Evolutionary conservation across 2,329 filamentous ascomycete genomes (phyloP).

Genomic region (Davidsoniella neocaledoniae): DNA sequence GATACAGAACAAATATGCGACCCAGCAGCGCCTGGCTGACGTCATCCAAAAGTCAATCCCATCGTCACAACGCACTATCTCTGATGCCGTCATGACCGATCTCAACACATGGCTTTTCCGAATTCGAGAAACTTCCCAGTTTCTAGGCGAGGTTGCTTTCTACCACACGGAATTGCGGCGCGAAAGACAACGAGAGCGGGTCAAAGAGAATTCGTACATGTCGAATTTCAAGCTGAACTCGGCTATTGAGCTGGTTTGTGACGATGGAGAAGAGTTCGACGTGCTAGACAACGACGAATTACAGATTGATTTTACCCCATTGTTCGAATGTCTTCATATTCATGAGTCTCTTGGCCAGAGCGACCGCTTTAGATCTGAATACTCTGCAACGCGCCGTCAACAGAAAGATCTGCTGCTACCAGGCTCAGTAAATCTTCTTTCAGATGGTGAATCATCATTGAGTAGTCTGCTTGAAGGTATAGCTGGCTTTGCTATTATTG

Average conservation of each 20-base stretch:
- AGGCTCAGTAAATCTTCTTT: constrained; percentile 53
- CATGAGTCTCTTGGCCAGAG: constrained; percentile 86
- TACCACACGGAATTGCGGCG: constrained; percentile 86
- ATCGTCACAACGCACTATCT: constrained; percentile 78
- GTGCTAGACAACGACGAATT: constrained; percentile 90
- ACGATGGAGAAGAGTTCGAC: constrained; percentile 91
- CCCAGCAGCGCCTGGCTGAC: constrained; percentile 85
- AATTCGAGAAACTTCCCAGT: constrained; percentile 90
- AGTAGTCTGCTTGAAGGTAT: constrained; percentile 87
- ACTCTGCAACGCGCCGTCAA: constrained; percentile 73
- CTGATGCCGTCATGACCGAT: constrained; percentile 92
- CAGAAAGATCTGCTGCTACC: constrained; percentile 88
- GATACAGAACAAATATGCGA: constrained; percentile 68
- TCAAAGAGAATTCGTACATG: constrained; percentile 59
- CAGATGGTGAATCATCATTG: constrained; percentile 72
- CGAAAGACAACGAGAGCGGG: constrained; percentile 64
- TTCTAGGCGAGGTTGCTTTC: constrained; percentile 87
- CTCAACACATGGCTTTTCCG: constrained; percentile 92
- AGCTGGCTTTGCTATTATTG: constrained; percentile 89
- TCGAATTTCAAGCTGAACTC: constrained; percentile 84
- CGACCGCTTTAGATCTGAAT: constrained; percentile 80
- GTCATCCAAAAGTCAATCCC: constrained; percentile 94
- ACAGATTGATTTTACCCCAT: constrained; percentile 81
- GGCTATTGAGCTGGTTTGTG: constrained; percentile 83
- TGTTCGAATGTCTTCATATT: constrained; percentile 92